Percentiles rank a stretch among this genome's conserved stretches.
phyloP scores from a whole-genome alignment of 202 grass and related monocot species.

The Brachypodium distachyon region DNA sequence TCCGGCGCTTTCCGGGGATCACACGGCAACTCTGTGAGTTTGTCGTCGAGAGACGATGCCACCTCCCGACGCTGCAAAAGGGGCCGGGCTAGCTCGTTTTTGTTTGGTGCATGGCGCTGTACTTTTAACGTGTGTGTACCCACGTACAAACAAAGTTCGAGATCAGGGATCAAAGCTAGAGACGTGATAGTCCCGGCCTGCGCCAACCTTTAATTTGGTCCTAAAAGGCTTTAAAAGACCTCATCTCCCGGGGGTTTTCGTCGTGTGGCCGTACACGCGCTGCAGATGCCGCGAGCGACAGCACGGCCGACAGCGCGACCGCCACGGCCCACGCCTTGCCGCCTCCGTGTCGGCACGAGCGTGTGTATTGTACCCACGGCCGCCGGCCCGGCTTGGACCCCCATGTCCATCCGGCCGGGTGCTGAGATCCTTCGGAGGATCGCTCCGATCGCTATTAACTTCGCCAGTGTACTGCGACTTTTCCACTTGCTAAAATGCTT shows the following conservation, averaged over 20 bases:
- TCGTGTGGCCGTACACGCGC: background rate
- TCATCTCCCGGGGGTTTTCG: background rate
- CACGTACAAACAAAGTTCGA: background rate
- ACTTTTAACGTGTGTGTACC: background rate
- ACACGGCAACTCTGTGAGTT: background rate
- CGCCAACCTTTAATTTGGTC: background rate
- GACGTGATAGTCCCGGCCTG: background rate
- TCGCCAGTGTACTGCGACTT: too few species aligned
- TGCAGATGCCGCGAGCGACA: background rate
- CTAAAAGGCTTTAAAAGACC: background rate
- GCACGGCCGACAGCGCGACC: conserved; percentile 18
- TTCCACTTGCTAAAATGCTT: too few species aligned
- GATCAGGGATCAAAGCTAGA: background rate
- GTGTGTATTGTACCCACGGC: background rate
- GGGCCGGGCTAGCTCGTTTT: background rate
- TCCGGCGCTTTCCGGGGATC: background rate
- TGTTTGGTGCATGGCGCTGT: background rate
- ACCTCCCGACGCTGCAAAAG: background rate
- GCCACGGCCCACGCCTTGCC: conserved; percentile 15
- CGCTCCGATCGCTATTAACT: background rate
- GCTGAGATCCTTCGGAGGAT: background rate
- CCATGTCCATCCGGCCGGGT: background rate
- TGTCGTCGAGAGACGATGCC: background rate
- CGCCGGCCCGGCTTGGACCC: too few species aligned
- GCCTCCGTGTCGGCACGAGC: conserved; percentile 22